Conservation (phyloP, 768 basidiomycete genomes). For the Lactifluus echinatus region DNA sequence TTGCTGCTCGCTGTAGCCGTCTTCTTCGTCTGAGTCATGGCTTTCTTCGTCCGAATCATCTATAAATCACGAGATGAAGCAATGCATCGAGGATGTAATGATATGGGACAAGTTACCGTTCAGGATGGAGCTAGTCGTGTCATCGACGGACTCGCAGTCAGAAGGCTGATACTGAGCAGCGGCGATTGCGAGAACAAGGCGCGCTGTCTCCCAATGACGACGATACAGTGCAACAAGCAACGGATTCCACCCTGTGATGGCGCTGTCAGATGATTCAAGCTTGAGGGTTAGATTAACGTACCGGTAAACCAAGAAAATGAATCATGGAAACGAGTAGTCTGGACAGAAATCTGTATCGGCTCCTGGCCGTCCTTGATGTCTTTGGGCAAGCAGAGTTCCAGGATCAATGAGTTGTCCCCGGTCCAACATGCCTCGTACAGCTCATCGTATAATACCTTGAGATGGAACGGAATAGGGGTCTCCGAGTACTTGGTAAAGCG, state of each 20-base stretch:
- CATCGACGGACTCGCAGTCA: too few species aligned
- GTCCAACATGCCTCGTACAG: slow-evolving; percentile 48
- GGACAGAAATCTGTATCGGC: slow-evolving; percentile 40
- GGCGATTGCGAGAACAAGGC: slow-evolving; percentile 50
- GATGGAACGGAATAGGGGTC: slow-evolving; percentile 27
- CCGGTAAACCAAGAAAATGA: slow-evolving; percentile 6
- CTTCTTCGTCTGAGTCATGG: slow-evolving; percentile 25
- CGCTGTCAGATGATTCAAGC: neutral
- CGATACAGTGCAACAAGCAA: slow-evolving; percentile 41
- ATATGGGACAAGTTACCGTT: slow-evolving; percentile 29
- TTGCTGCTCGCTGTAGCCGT: slow-evolving; percentile 33
- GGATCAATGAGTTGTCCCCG: slow-evolving; percentile 44
- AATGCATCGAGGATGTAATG: neutral
- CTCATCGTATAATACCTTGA: slow-evolving; percentile 38
- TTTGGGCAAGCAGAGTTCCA: slow-evolving; percentile 44
- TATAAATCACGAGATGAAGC: neutral
- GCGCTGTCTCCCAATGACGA: slow-evolving; percentile 48
- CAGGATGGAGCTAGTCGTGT: slow-evolving; percentile 17
- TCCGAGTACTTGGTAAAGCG: slow-evolving; percentile 18
- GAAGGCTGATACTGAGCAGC: slow-evolving; percentile 42
- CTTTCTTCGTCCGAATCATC: slow-evolving; percentile 22
- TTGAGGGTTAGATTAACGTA: neutral
- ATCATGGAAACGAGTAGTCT: slow-evolving; percentile 22
- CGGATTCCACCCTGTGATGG: slow-evolving; percentile 37
- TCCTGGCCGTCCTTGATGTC: slow-evolving; percentile 22